Conservation (phyloP, 352 stramenopile genomes). For the Phytophthora pistaciae region DNA sequence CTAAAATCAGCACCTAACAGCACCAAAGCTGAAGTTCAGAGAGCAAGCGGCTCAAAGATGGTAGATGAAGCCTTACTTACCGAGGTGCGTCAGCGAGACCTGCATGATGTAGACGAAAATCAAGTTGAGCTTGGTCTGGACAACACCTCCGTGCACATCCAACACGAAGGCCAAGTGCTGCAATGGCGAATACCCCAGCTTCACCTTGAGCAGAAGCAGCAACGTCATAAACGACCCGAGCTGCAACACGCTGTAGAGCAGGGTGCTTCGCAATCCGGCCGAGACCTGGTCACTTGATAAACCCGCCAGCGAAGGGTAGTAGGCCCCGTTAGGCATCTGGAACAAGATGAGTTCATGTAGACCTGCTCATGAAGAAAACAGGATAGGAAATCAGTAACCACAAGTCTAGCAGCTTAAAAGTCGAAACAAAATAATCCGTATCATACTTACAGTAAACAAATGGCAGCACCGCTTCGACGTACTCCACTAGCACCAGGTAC, state of each 20-base stretch:
- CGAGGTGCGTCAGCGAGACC: constrained; percentile 34
- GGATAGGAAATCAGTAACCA: no score
- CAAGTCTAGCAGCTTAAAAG: no score
- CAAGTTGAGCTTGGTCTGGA: constrained; percentile 44
- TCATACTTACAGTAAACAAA: constrained; percentile 38
- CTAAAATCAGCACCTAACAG: constrained; percentile 31
- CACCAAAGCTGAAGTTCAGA: neutral
- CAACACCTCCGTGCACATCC: constrained; percentile 16
- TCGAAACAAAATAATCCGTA: no score
- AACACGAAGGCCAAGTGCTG: constrained; percentile 49
- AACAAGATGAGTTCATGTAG: constrained; percentile 25
- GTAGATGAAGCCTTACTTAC: constrained; percentile 3
- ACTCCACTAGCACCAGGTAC: constrained; percentile 52
- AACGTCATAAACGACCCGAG: constrained; percentile 23
- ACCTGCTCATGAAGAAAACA: constrained; percentile 4
- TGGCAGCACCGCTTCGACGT: constrained; percentile 47
- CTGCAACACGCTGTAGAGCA: constrained; percentile 31
- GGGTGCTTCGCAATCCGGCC: constrained; percentile 14
- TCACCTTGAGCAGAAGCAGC: constrained; percentile 21
- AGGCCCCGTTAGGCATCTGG: constrained; percentile 36
- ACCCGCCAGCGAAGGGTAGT: constrained; percentile 23
- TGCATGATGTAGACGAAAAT: constrained; percentile 51
- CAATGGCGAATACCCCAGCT: constrained; percentile 28
- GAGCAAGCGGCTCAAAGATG: neutral
- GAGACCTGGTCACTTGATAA: constrained; percentile 14